Percentiles rank a stretch among this genome's conserved stretches.
phyloP scores from a whole-genome alignment of 2,329 filamentous ascomycete species.

The Cordyceps fumosorosea region DNA sequence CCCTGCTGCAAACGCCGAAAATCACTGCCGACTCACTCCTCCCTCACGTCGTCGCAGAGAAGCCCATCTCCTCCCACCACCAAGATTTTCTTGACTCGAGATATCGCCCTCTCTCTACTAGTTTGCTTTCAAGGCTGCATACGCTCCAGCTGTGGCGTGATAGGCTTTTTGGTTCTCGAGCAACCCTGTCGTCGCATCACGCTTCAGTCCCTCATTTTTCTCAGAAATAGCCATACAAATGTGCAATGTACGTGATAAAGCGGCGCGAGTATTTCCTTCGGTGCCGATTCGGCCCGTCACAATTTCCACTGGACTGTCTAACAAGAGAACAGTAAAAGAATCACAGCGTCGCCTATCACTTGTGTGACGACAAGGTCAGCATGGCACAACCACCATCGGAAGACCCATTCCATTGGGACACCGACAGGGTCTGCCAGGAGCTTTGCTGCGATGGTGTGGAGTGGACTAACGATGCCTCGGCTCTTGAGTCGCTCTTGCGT shows the following conservation, averaged over 20 bases:
- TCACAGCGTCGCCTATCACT: neutral
- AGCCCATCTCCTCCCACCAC: neutral
- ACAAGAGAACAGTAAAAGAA: neutral
- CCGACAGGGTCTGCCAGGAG: constrained; percentile 59
- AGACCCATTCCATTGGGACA: constrained; percentile 72
- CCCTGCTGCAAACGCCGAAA: neutral
- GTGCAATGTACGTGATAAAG: neutral
- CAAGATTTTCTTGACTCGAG: no score
- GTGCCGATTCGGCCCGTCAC: neutral
- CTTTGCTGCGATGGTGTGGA: constrained; percentile 51
- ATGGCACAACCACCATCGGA: constrained; percentile 24
- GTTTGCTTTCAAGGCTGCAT: neutral
- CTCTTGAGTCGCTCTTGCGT: constrained; percentile 49
- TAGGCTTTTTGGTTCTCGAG: neutral
- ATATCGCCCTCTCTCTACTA: no score
- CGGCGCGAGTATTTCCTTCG: neutral
- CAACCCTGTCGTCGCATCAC: neutral
- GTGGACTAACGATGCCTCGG: constrained; percentile 41
- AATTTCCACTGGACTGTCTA: neutral
- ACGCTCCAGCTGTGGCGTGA: neutral
- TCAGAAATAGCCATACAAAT: neutral
- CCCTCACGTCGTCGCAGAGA: neutral
- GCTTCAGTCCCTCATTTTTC: neutral
- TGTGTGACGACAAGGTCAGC: neutral
- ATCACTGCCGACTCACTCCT: neutral